Evolutionary conservation across 805 yeast genomes (phyloP).

Genomic region (Yarrowia yakushimensis): DNA sequence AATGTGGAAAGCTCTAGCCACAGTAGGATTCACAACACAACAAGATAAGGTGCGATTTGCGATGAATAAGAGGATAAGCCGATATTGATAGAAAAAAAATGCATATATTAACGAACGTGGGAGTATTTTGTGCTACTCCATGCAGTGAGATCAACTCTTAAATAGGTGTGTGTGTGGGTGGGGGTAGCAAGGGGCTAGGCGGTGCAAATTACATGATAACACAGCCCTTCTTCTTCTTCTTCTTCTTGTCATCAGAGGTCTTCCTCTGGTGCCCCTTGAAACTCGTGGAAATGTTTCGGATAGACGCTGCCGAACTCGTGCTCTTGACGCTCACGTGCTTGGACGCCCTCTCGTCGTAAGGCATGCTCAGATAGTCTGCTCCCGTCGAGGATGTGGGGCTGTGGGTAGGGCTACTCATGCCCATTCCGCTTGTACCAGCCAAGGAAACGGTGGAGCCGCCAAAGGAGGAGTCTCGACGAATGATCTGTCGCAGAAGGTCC

Average conservation of each 20-base stretch:
- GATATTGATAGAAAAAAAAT: neutral
- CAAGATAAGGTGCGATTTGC: neutral
- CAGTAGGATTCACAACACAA: too few species aligned
- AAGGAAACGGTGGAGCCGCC: constrained; percentile 21
- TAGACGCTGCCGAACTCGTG: constrained; percentile 18
- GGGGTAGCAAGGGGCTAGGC: neutral
- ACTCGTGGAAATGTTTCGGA: constrained; percentile 7
- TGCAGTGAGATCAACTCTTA: constrained; percentile 24
- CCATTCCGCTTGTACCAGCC: constrained; percentile 22
- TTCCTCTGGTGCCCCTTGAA: constrained; percentile 20
- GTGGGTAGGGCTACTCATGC: constrained; percentile 4
- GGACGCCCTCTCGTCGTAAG: neutral
- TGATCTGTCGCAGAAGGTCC: constrained; percentile 85
- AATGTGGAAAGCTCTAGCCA: neutral
- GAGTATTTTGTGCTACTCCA: constrained; percentile 19
- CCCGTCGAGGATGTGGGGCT: constrained; percentile 1
- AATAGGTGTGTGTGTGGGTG: neutral
- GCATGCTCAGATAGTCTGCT: constrained; percentile 13
- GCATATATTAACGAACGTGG: constrained; percentile 22
- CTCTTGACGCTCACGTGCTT: constrained; percentile 12
- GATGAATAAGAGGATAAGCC: neutral
- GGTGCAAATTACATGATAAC: neutral
- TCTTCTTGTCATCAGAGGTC: neutral
- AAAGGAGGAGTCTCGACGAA: constrained; percentile 55
- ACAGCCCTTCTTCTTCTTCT: constrained; percentile 23